Base-by-base conservation (phyloP, 371 early-diverging fungal genomes). In the Zychaea mexicana region DNA sequence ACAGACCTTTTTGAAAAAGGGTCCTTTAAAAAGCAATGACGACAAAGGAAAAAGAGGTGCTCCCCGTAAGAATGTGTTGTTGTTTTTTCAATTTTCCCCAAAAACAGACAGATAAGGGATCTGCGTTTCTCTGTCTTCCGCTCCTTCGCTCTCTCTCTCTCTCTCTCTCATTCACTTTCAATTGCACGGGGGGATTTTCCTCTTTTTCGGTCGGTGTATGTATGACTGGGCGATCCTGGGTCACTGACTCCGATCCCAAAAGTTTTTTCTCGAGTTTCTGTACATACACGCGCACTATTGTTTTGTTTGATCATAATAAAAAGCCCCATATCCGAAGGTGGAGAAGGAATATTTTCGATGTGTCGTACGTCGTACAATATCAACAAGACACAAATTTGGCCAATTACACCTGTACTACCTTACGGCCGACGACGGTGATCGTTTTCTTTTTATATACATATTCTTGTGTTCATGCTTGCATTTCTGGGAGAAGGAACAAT, bases 191-290 rank as follows among this genome's bases (percentile, higher is more conserved):
- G 26, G 49, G 49, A 49, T 49, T 49, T 42, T 42, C 4, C n/a
- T 39, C n/a, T 42, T 42, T 8, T 33, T 33, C 12, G 33, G 12
- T 8, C 12, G 33, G 5, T 33, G 12, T 12, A 12, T 15, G 15
- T 7, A 15, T 15, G 42, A n/a, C n/a, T 9, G 15, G 49, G 49
- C 49, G 49, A 49, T 49, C 49, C 49, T 49, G 49, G 49, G 49
- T 49, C 10, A 24, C 42, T 42, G 49, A 49, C 49, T 49, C 49
- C n/a, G 49, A 49, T 9, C 10, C 10, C 19, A 24, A 19, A 49
- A 22, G n/a, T 15, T 42, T 24, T 49, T 45, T 49, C 49, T 49
- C 49, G 24, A 49, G 49, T 49, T 49, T 49, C 49, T 49, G 49
- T 49, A 24, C 21, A 6, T 49, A 42, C 15, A 42, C 5, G n/a